Base-by-base conservation (phyloP, 805 yeast genomes). In the Blastobotrys chiropterorum region DNA sequence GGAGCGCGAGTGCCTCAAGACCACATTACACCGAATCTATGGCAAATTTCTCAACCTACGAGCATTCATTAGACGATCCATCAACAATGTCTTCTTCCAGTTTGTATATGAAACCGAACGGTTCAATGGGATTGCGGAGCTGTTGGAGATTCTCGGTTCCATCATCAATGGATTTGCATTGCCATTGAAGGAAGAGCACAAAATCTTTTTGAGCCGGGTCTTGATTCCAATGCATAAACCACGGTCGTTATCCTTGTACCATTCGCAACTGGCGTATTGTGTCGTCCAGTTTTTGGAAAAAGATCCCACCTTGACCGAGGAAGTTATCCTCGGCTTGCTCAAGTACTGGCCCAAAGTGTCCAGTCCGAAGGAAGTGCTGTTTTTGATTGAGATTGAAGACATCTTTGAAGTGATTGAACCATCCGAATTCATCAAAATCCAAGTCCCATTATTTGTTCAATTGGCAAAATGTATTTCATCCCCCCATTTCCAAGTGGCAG, bases 131-230 rank as follows among this genome's bases (percentile, higher is more conserved):
- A 82, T 94, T 53, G 95, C 95, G 7, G 99, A 94, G 72, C 76
- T 94, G 56, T 77, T 94, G 59, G 99, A 94, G 70, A 94, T 94
- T 53, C 77, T 94, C 58, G 99, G 99, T 6, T 86, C 96, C 16
- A 94, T 94, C 62, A 94, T 94, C 65, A 94, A 94, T 70, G 99
- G 99, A 13, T 94, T 94, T 74, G 99, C 99, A 1, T 76, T 94
- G 57, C 99, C 99, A 3, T 78, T 94, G 62, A 94, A 94, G 67
- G 98, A 94, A 62, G 99, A 94, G 69, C 99, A 94, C 70, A 94
- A 94, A 69, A 82, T 87, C 13, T 94, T 94, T 62, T 71, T 94
- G 56, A 82, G 87, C 34, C 77, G 96, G 53, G 92, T 92, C 16
- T 77, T 94, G 62, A 76, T 94, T 22, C 99, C 99, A 26, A 72